These are phyloP conservation scores for Kuraishia piskuri DNA, from an alignment of 805 yeast genomes.

Conservation along the genomic window DNA sequence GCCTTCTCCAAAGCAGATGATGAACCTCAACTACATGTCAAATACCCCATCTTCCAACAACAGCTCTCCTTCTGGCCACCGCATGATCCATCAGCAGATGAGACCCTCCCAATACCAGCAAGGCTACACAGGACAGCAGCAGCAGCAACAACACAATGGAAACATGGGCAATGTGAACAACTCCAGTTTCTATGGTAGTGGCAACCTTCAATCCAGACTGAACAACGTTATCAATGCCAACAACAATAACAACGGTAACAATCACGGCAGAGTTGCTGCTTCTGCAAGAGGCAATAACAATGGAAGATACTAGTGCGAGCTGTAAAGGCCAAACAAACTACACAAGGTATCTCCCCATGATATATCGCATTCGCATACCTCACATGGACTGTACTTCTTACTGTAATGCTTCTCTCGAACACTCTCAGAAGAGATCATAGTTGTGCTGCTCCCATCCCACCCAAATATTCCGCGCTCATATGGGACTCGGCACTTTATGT, in stretches of 20 bases:
- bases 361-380: no score
- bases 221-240: neutral
- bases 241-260: neutral
- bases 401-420: neutral
- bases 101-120: conserved; percentile 7
- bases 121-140: conserved; percentile 1
- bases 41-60: conserved; percentile 14
- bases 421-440: no score
- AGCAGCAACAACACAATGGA: conserved; percentile 3
- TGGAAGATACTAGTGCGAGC: neutral
- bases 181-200: neutral
- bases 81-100: conserved; percentile 4
- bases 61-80: conserved; percentile 8
- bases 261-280: neutral
- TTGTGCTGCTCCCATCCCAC: no score
- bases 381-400: no score
- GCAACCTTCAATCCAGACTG: neutral
- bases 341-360: neutral
- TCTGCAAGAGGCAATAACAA: neutral
- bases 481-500: neutral
- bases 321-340: no score
- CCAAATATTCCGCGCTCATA: neutral
- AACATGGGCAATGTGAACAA: neutral
- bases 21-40: conserved; percentile 12
- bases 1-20: conserved; percentile 7